Evolutionary conservation across 805 yeast species (phyloP), one percentile per base, ranked within the genome.

Genomic region (Suhomyces sp.): DNA sequence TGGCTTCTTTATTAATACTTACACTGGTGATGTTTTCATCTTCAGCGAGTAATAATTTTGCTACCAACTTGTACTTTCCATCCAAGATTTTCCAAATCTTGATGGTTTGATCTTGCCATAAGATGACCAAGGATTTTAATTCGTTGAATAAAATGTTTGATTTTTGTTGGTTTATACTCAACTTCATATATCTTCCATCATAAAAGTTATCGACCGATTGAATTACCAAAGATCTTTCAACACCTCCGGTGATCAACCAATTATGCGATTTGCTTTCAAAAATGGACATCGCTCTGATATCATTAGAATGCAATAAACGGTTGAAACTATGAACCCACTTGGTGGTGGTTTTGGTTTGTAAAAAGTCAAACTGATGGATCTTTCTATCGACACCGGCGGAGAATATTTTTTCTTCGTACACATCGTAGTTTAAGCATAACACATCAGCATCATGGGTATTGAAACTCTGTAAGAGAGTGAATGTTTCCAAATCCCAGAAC

Each of bases 341-440:
- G 25, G 63, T 43, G 13, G 50, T 39, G 12, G 45, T 42, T 29
- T 52, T 54, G 33, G 43, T 46, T 15, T 50, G 51, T 37, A 82
- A 68, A 34, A 72, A 60, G 40, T 72, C 68, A 58, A 83, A 86
- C 51, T 81, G 83, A 53, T 78, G 84, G 31, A 93, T 87, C 54
- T 88, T 88, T 50, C 97, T 75, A 58, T 93, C 99, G 31, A 93
- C 88, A 50, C 98, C 97, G 4, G 93, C 95, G 25, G 91, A 76
- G 59, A 87, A 91, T 2, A 93, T 68, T 25, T 74, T 70, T 20
- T 78, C 76, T 47, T 84, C 85, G 2, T 64, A 50, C 2, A 69
- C 60, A 53, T 85, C 88, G 10, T 74, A 64, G 1, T 83, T 65
- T 31, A 93, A 63, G 38, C 88, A 77, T 45, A 93, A 67, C 4